phyloP scores from a whole-genome alignment of 225 moss, liverwort and hornwort species.

The Pseudoscleropodium purum region DNA sequence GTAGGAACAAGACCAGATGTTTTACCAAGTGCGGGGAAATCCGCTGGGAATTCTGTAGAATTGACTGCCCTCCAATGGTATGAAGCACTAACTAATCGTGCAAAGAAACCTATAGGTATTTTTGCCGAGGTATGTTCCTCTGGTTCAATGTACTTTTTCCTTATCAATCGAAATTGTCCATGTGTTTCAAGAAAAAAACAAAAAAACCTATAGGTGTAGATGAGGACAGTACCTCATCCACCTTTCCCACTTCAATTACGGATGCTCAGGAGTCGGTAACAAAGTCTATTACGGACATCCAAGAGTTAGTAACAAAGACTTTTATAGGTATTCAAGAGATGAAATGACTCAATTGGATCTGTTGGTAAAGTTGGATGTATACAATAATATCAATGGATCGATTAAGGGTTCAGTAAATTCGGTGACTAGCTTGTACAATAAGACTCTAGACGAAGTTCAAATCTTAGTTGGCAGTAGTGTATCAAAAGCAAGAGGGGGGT shows the following conservation, averaged over 20 bases:
- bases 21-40: constrained; percentile 24
- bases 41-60: constrained; percentile 8
- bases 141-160: too few species aligned
- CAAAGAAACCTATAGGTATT: too few species aligned
- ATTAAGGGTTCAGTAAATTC: constrained; percentile 33
- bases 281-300: constrained; percentile 32
- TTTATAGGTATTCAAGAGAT: constrained; percentile 33
- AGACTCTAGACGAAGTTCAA: constrained; percentile 33
- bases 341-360: constrained; percentile 36
- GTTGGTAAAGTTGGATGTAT: constrained; percentile 23
- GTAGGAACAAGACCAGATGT: constrained; percentile 17
- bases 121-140: too few species aligned
- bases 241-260: constrained; percentile 29
- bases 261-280: too few species aligned
- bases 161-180: too few species aligned
- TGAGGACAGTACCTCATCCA: constrained; percentile 5
- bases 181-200: too few species aligned
- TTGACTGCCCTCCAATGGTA: constrained; percentile 31
- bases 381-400: constrained; percentile 45
- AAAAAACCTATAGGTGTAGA: constrained; percentile 10
- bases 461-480: constrained; percentile 32
- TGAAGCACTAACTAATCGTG: constrained; percentile 24
- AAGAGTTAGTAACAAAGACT: constrained; percentile 42
- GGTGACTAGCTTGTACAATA: constrained; percentile 47
- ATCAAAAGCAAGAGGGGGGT: constrained; percentile 26